phyloP scores from a whole-genome alignment of 1,284 basidiomycete species.

The Pseudozyma thailandica region DNA sequence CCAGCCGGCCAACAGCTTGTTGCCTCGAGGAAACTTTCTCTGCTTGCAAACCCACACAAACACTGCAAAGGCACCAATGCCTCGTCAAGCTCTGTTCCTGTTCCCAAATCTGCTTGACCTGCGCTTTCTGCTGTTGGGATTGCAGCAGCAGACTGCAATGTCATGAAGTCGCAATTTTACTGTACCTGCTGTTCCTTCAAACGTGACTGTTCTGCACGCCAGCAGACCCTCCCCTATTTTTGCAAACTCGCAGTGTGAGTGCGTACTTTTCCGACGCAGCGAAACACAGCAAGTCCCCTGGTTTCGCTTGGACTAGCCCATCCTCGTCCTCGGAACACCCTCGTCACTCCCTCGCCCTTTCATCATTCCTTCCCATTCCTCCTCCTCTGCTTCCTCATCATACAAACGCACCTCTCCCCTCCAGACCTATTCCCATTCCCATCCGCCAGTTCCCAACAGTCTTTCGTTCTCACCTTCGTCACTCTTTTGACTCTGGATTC shows the following conservation, averaged over 20 bases:
- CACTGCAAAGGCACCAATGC: too few relatives aligned
- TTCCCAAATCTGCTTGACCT: too few relatives aligned
- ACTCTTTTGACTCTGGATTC: slow-evolving; percentile 30
- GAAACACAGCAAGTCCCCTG: too few relatives aligned
- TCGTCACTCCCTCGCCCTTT: not conserved
- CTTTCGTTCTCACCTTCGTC: slow-evolving; percentile 26
- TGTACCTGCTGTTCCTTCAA: not conserved
- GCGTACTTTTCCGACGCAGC: too few relatives aligned
- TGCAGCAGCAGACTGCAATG: not conserved
- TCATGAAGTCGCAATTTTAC: not conserved
- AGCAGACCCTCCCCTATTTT: slow-evolving; percentile 8
- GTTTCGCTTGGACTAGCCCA: too few relatives aligned
- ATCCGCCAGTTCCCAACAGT: too few relatives aligned
- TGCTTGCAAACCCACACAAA: too few relatives aligned
- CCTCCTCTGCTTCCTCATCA: slow-evolving; percentile 1
- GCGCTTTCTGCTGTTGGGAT: too few relatives aligned
- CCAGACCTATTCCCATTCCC: not conserved
- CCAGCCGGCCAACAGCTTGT: too few relatives aligned
- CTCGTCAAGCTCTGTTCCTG: too few relatives aligned
- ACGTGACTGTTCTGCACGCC: slow-evolving; percentile 1
- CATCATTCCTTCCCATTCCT: not conserved
- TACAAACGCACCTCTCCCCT: slow-evolving; percentile 1
- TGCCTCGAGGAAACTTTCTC: too few relatives aligned
- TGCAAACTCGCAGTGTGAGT: not conserved
- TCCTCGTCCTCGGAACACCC: not conserved